Conservation (phyloP, 2,329 filamentous ascomycete genomes). For the Aspergillus ibericus region DNA sequence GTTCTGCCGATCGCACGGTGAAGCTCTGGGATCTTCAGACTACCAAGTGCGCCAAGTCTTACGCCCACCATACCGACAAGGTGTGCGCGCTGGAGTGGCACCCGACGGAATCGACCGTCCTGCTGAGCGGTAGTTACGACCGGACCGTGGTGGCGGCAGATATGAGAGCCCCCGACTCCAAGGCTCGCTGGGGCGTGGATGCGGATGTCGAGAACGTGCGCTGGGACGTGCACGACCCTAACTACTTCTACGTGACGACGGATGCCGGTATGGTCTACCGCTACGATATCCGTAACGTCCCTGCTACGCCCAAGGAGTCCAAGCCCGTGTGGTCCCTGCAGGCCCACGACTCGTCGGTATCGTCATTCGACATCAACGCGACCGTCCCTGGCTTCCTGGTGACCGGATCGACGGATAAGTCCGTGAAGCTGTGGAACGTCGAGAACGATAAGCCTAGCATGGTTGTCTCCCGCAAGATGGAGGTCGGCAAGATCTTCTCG, state of each 20-base stretch:
- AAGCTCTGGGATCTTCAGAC: constrained; percentile 98
- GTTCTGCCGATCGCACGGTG: constrained; percentile 93
- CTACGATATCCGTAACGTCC: constrained; percentile 79
- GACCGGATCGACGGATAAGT: constrained; percentile 90
- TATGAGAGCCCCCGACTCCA: constrained; percentile 87
- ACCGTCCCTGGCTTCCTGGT: constrained; percentile 88
- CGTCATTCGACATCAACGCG: constrained; percentile 88
- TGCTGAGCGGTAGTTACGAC: constrained; percentile 93
- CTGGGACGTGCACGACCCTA: constrained; percentile 90
- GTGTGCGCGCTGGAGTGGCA: constrained; percentile 97
- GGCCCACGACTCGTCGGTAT: constrained; percentile 89
- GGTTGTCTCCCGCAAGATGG: constrained; percentile 87
- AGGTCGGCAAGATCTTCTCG: constrained; percentile 92
- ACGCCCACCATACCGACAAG: constrained; percentile 94
- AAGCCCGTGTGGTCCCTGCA: constrained; percentile 94
- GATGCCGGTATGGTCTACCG: constrained; percentile 90
- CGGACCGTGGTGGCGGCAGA: constrained; percentile 91
- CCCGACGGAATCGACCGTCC: constrained; percentile 77
- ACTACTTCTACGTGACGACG: constrained; percentile 94
- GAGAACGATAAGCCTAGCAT: constrained; percentile 77
- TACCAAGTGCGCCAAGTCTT: constrained; percentile 89
- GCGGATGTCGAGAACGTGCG: constrained; percentile 89
- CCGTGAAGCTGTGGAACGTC: constrained; percentile 96
- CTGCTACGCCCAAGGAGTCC: constrained; percentile 68
- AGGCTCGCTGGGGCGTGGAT: constrained; percentile 88